Percentiles rank a stretch among this genome's conserved stretches.
phyloP scores from a whole-genome alignment of 83 land plant genomes.

The Thuja plicata region DNA sequence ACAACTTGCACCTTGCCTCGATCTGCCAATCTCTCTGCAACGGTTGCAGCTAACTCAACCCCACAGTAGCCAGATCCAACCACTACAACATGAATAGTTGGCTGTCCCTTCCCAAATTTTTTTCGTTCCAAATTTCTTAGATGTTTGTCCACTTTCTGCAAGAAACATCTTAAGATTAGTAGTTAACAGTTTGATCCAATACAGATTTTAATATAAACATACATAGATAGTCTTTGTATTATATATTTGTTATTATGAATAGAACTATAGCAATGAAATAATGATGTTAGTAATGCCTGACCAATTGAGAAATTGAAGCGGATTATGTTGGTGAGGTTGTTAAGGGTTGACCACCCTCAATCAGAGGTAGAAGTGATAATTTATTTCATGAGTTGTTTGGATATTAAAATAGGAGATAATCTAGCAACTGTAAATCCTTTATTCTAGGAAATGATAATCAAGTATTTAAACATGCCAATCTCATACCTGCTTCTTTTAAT shows the following conservation, averaged over 20 bases:
- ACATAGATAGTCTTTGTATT: not conserved
- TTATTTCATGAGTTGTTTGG: not conserved
- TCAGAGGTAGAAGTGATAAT: not conserved
- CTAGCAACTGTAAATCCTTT: not conserved
- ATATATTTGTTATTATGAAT: not conserved
- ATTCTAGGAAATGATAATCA: not conserved
- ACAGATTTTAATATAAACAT: not conserved
- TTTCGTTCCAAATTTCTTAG: constrained; percentile 60
- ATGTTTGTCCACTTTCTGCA: constrained; percentile 77
- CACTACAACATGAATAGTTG: constrained; percentile 63
- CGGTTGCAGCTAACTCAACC: constrained; percentile 90
- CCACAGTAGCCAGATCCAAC: constrained; percentile 96
- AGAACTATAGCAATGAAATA: not conserved
- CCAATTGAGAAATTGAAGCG: not conserved
- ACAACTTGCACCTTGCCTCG: constrained; percentile 80
- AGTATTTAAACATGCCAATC: not conserved
- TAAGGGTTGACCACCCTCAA: not conserved
- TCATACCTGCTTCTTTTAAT: not conserved
- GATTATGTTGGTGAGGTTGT: not conserved
- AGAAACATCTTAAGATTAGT: not conserved
- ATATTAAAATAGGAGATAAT: not conserved
- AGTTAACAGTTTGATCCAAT: not conserved
- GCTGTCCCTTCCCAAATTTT: constrained; percentile 32
- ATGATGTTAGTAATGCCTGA: not conserved
- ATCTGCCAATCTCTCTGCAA: constrained; percentile 85